Evolutionary conservation across 352 stramenopile genomes (phyloP).

Genomic region (Sclerospora graminicola): DNA sequence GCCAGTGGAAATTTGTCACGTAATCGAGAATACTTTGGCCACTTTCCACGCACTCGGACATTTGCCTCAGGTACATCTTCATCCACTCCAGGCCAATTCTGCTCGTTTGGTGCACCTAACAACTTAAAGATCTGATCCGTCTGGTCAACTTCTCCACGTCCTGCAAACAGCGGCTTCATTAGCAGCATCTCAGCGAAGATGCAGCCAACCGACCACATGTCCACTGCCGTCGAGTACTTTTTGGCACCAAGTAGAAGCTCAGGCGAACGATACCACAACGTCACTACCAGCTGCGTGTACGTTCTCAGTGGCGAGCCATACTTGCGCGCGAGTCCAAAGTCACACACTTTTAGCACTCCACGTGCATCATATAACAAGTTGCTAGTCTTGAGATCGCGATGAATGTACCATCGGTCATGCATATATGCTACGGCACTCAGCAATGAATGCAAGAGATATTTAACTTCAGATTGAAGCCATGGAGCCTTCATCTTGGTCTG

Average conservation of each 20-base stretch:
- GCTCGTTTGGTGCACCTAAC: conserved; percentile 83
- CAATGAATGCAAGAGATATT: conserved; percentile 90
- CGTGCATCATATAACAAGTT: conserved; percentile 93
- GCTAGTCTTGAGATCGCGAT: conserved; percentile 97
- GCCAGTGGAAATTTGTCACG: conserved; percentile 72
- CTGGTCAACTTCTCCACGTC: conserved; percentile 92
- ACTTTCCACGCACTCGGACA: conserved; percentile 42
- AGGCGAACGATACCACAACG: conserved; percentile 92
- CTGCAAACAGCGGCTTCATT: conserved; percentile 88
- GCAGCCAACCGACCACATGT: conserved; percentile 95
- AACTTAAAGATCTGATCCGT: conserved; percentile 95
- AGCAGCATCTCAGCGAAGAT: conserved; percentile 95
- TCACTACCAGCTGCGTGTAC: conserved; percentile 91
- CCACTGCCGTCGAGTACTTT: conserved; percentile 90
- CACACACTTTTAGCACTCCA: conserved; percentile 72
- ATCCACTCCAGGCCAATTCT: conserved; percentile 81
- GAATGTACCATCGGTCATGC: conserved; percentile 89
- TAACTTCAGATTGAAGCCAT: conserved; percentile 87
- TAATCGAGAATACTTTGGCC: conserved; percentile 52
- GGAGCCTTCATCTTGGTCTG: conserved; percentile 74
- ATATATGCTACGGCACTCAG: conserved; percentile 85
- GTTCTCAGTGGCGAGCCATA: conserved; percentile 62
- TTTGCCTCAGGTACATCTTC: conserved; percentile 53
- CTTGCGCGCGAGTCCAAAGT: conserved; percentile 80
- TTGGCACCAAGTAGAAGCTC: conserved; percentile 90